Base-by-base conservation (phyloP, 768 basidiomycete genomes). In the Pleurotus djamor region DNA sequence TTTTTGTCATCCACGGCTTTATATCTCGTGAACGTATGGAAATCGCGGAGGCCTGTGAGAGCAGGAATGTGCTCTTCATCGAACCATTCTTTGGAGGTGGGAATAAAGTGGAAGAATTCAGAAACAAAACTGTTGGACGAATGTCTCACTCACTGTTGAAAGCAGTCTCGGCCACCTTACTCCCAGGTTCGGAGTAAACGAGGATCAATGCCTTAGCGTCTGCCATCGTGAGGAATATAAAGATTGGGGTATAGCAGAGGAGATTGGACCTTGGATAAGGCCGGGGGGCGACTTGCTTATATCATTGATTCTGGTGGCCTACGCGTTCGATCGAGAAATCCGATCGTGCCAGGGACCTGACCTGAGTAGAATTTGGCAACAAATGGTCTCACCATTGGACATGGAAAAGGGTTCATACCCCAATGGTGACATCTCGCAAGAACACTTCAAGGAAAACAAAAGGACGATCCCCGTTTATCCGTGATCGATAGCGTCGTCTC, bases 31-130 rank as follows among this genome's bases (percentile, higher is more conserved):
- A 71, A 69, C 3, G 65, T 64, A 37, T 51, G 63, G 49, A 74
- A 65, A 4, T 67, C 66, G 4, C 70, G 65, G 8, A 72, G 58
- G 4, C 66, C 65, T 13, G 72, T 52, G 21, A 71, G 68, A 35
- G 66, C 62, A 12, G 72, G 69, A 38, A 64, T 64, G 49, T 74
- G 73, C 60, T 74, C 73, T 13, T 63, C 67, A 47, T 72, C 68
- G 60, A 71, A 72, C 72, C 71, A 74, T 33, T 71, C 73, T 74
- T 47, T 33, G 32, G 4, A n/a, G 41, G 10, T 43, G 41, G 10
- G 9, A 43, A n/a, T 43, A 43, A 10, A 9, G n/a, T 9, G n/a
- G 41, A 43, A n/a, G 9, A 43, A 9, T 9, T 43, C 41, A 10
- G n/a, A n/a, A 4, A 43, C n/a, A 43, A n/a, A n/a, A n/a, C 9